Evolutionary conservation across 1,284 basidiomycete species (phyloP), one percentile per base, ranked within the genome.

Genomic region (Cystobasidium slooffiae): DNA sequence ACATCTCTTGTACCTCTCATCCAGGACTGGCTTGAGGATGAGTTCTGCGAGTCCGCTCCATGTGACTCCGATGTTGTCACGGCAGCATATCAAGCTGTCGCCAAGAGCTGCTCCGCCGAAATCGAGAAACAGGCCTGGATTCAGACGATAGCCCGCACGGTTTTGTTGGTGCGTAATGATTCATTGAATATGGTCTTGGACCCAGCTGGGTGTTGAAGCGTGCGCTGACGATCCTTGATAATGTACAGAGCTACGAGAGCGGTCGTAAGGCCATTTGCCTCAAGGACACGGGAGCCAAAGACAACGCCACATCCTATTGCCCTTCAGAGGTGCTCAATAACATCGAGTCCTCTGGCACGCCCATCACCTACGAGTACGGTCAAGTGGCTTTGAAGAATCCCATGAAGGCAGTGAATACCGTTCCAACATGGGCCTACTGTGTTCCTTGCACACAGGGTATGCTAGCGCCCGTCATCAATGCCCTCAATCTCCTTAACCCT

Each of bases 241-340:
- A 2, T 31, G 31, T 31, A 31, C 46, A 72, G 62, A 73, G 66
- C 52, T 73, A 73, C 20, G 70, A 61, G 41, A 47, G 16, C 20
- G 47, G 49, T 20, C 70, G 70, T 20, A 56, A 61, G 24, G 47
- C 70, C 9, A 12, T 66, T 5, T 73, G 70, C 44, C 41, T 65
- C 43, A 62, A 65, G 14, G 70, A 73, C 24, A 44, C 3, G 1
- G 53, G 47, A 2, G 70, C 70, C 6, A 58, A 46, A 4, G 63
- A 62, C 22, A 73, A 73, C 43, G 41, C 62, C 31, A 73, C 70
- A 12, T 62, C 62, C 7, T 73, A 73, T 52, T 73, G 70, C 41
- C 62, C 70, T 20, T 18, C 70, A 22, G 70, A 66, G 44, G 55
- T 73, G 12, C 53, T 73, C 20, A 66, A 59, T 44, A 73, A 73